Percentiles rank a stretch among this genome's conserved stretches.
These are phyloP conservation scores for Cyberlindnera bimundalis DNA, from an alignment of 805 yeast species.

Conservation along the genomic window DNA sequence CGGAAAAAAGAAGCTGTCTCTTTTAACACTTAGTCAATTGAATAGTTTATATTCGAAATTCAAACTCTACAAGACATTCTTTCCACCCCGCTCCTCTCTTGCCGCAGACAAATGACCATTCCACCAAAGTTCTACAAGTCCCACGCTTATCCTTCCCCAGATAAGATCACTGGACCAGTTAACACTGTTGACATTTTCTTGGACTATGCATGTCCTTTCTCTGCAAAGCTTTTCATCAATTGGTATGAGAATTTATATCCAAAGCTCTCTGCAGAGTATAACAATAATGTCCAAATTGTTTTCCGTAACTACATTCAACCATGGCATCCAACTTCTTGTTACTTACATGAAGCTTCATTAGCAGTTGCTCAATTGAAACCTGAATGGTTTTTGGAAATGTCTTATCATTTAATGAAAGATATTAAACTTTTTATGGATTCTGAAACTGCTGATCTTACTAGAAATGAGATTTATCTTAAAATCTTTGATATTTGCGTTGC, in stretches of 20 bases:
- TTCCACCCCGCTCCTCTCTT: too few relatives aligned
- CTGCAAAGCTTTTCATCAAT: conserved; percentile 59
- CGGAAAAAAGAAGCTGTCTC: too few relatives aligned
- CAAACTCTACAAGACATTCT: too few relatives aligned
- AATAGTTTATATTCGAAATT: too few relatives aligned
- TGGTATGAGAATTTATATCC: conserved; percentile 54
- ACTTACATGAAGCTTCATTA: conserved; percentile 66
- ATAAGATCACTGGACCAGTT: conserved; percentile 12
- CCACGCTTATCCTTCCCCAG: conserved; percentile 21
- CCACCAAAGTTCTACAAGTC: conserved; percentile 27
- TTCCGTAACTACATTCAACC: conserved; percentile 81
- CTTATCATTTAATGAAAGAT: conserved; percentile 52
- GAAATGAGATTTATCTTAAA: conserved; percentile 52
- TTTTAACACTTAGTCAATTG: too few relatives aligned
- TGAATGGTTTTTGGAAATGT: conserved; percentile 52
- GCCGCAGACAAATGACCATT: conserved; percentile 29
- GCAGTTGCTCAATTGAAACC: conserved; percentile 63
- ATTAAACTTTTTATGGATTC: conserved; percentile 59
- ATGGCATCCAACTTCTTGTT: conserved; percentile 78
- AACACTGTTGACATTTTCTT: conserved; percentile 58
- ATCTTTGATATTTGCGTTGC: conserved; percentile 50
- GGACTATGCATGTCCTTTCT: conserved; percentile 78
- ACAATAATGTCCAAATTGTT: conserved; percentile 54
- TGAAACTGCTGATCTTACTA: conserved; percentile 47
- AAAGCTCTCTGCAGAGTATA: conserved; percentile 39